These are phyloP conservation scores for Starmerella potacharoeniae DNA, from an alignment of 805 yeast species.

Conservation along the genomic window DNA sequence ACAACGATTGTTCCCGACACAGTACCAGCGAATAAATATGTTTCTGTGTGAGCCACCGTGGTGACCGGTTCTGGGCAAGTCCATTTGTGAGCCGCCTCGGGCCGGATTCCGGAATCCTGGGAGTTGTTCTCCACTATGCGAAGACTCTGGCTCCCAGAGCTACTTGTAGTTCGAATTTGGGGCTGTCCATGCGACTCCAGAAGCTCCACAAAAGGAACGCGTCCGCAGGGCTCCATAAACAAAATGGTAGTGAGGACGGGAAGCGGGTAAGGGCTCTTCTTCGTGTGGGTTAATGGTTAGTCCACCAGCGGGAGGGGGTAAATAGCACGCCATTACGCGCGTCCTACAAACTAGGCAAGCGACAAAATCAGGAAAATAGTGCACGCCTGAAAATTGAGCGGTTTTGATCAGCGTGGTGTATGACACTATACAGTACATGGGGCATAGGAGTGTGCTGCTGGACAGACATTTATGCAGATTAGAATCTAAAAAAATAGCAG, in stretches of 20 bases:
- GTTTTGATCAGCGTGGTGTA: too few relatives aligned
- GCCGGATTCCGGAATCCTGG: neutral
- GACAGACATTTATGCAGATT: too few relatives aligned
- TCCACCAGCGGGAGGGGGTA: too few relatives aligned
- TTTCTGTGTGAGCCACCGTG: conserved; percentile 34
- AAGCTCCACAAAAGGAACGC: conserved; percentile 7
- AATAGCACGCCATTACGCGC: too few relatives aligned
- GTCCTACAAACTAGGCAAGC: too few relatives aligned
- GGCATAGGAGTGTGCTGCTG: too few relatives aligned
- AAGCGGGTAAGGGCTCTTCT: neutral
- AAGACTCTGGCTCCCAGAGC: neutral
- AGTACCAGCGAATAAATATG: conserved; percentile 68
- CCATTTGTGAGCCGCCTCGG: conserved; percentile 58
- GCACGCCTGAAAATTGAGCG: too few relatives aligned
- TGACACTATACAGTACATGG: too few relatives aligned
- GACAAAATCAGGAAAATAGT: too few relatives aligned
- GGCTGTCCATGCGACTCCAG: neutral
- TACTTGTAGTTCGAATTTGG: neutral
- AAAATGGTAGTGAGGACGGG: neutral
- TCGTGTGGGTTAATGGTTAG: neutral
- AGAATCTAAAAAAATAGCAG: too few relatives aligned
- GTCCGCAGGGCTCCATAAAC: conserved; percentile 15
- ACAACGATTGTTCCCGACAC: conserved; percentile 72
- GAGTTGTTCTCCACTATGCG: neutral
- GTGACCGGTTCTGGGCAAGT: conserved; percentile 58